A percentile compares a stretch with the other conserved stretches of the same genome.
These are phyloP conservation scores for Novakomyces olei DNA, from an alignment of 805 yeast species.

Conservation along the genomic window DNA sequence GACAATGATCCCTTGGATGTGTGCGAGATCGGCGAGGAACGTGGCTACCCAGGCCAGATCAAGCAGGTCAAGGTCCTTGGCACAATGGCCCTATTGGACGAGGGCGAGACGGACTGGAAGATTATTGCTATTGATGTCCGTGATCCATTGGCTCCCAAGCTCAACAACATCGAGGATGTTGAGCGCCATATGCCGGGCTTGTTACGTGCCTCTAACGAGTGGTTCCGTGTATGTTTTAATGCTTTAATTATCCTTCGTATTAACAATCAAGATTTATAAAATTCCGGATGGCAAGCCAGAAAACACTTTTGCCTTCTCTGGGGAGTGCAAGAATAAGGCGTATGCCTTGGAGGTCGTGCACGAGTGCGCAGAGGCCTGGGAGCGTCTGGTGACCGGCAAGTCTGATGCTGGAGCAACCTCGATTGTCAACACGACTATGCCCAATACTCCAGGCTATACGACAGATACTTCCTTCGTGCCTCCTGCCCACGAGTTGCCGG, in stretches of 20 bases:
- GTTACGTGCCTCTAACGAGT: slow-evolving; percentile 79
- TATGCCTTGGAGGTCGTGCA: slow-evolving; percentile 68
- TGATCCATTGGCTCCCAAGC: slow-evolving; percentile 73
- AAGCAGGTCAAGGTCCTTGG: slow-evolving; percentile 84
- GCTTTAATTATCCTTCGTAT: too few relatives aligned
- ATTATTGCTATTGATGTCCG: slow-evolving; percentile 68
- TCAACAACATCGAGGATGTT: slow-evolving; percentile 80
- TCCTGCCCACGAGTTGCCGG: slow-evolving; percentile 38
- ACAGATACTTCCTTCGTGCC: slow-evolving; percentile 25
- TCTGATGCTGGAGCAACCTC: slow-evolving; percentile 35
- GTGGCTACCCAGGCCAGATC: slow-evolving; percentile 44
- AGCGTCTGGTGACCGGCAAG: slow-evolving; percentile 44
- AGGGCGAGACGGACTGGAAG: slow-evolving; percentile 97
- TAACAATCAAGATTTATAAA: too few relatives aligned
- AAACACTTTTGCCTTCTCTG: slow-evolving; percentile 91
- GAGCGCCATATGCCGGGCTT: slow-evolving; percentile 78
- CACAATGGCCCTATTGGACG: slow-evolving; percentile 84
- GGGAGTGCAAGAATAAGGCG: slow-evolving; percentile 67
- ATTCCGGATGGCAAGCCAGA: slow-evolving; percentile 95
- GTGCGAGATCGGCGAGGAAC: slow-evolving; percentile 58
- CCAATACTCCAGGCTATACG: slow-evolving; percentile 27
- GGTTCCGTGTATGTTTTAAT: too few relatives aligned
- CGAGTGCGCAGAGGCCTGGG: slow-evolving; percentile 76
- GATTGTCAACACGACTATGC: slow-evolving; percentile 56
- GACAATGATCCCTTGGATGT: slow-evolving; percentile 93